Evolutionary conservation across 805 yeast species (phyloP).

Genomic region (Candida ficus): DNA sequence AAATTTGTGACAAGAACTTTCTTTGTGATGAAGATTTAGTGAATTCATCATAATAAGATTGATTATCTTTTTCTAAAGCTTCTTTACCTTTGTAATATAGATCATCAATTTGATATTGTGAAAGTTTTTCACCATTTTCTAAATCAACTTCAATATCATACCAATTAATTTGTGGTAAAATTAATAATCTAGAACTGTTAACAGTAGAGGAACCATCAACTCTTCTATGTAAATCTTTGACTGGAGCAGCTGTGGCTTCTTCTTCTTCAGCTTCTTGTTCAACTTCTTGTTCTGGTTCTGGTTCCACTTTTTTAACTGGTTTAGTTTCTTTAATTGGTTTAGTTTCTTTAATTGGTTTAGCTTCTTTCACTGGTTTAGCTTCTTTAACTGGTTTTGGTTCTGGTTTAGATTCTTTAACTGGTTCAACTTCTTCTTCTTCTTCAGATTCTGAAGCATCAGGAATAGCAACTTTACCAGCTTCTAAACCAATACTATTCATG

Average conservation of each 20-base stretch:
- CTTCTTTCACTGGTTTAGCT: conserved; percentile 11
- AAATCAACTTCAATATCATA: conserved; percentile 49
- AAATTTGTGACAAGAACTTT: conserved; percentile 82
- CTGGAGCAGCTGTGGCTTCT: conserved; percentile 21
- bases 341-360: conserved; percentile 27
- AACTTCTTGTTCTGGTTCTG: conserved; percentile 19
- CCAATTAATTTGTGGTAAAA: conserved; percentile 74
- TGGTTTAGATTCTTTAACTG: conserved; percentile 28
- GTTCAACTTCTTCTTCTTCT: conserved; percentile 21
- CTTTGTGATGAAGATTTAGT: conserved; percentile 74
- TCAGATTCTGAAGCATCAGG: conserved; percentile 22
- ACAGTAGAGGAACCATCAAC: conserved; percentile 38
- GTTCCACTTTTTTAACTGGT: conserved; percentile 17
- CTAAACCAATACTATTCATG: conserved; percentile 65
- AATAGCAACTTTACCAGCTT: conserved; percentile 28
- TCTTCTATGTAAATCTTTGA: conserved; percentile 24
- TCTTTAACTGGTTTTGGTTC: conserved; percentile 20
- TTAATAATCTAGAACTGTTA: conserved; percentile 45
- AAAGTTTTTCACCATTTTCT: conserved; percentile 22
- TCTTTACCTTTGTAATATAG: conserved; percentile 62
- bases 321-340: conserved; percentile 21
- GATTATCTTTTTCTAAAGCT: conserved; percentile 66
- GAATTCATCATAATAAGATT: conserved; percentile 64
- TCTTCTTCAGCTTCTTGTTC: conserved; percentile 15
- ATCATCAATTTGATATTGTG: conserved; percentile 50